phyloP scores from a whole-genome alignment of 805 yeast species.

The Alloascoidea hylecoeti region DNA sequence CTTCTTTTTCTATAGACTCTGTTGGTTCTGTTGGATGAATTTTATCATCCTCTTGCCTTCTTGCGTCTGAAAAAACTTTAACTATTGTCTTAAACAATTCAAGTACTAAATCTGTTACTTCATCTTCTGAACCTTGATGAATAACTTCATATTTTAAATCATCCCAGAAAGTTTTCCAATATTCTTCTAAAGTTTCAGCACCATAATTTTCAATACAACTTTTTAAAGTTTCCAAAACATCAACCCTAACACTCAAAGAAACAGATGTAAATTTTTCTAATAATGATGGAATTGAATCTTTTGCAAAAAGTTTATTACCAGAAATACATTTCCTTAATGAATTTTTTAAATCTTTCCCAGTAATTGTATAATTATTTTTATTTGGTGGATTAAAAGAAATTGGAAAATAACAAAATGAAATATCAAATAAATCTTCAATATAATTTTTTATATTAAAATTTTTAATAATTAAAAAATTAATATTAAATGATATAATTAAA shows the following conservation, averaged over 20 bases:
- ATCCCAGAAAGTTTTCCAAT: conserved; percentile 75
- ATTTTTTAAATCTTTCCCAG: conserved; percentile 55
- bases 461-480: conserved; percentile 33
- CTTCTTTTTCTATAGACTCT: not conserved
- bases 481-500: conserved; percentile 50
- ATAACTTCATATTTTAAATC: conserved; percentile 81
- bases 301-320: conserved; percentile 46
- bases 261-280: conserved; percentile 72
- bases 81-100: conserved; percentile 30
- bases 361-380: conserved; percentile 75
- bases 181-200: conserved; percentile 29
- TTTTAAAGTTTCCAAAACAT: conserved; percentile 50
- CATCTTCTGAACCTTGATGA: conserved; percentile 52
- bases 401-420: conserved; percentile 90
- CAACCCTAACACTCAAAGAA: conserved; percentile 46
- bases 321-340: conserved; percentile 50
- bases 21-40: not conserved
- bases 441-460: conserved; percentile 20
- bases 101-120: conserved; percentile 24
- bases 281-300: conserved; percentile 63
- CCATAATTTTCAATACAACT: conserved; percentile 41
- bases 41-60: not conserved
- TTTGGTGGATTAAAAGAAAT: conserved; percentile 86
- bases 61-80: conserved; percentile 18
- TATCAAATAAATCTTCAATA: conserved; percentile 66